These are phyloP conservation scores for Eucalyptus polyanthemos DNA, from an alignment of 345 rosid species.

Conservation along the genomic window DNA sequence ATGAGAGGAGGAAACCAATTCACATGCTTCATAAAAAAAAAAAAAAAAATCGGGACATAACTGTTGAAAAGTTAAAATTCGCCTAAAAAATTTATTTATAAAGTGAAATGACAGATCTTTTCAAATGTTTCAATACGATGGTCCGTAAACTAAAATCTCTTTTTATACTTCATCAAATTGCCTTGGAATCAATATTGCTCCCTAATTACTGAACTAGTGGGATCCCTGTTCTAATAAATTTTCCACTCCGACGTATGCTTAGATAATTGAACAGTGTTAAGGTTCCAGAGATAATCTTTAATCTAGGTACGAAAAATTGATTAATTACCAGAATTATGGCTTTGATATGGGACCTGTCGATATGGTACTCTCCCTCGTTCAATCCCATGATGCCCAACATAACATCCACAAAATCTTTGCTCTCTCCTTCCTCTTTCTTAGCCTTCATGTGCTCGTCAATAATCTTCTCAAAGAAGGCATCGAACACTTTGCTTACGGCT, in stretches of 20 bases:
- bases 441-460: conserved; percentile 16
- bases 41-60: neutral
- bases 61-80: neutral
- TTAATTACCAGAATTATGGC: conserved; percentile 6
- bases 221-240: neutral
- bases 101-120: neutral
- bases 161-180: neutral
- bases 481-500: conserved; percentile 7
- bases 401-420: conserved; percentile 17
- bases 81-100: neutral
- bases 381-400: conserved; percentile 10
- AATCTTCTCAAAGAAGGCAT: conserved; percentile 22
- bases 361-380: conserved; percentile 1
- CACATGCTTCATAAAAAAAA: neutral
- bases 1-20: neutral
- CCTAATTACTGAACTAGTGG: neutral
- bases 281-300: neutral
- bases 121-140: neutral
- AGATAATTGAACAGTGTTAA: neutral
- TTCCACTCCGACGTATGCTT: neutral
- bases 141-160: neutral
- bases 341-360: conserved; percentile 5
- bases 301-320: neutral
- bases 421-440: neutral
- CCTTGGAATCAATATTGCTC: neutral